Percentiles rank a stretch among this genome's conserved stretches.
Conservation (phyloP, 176 grass and related monocot species). For the Panicum miliaceum region DNA sequence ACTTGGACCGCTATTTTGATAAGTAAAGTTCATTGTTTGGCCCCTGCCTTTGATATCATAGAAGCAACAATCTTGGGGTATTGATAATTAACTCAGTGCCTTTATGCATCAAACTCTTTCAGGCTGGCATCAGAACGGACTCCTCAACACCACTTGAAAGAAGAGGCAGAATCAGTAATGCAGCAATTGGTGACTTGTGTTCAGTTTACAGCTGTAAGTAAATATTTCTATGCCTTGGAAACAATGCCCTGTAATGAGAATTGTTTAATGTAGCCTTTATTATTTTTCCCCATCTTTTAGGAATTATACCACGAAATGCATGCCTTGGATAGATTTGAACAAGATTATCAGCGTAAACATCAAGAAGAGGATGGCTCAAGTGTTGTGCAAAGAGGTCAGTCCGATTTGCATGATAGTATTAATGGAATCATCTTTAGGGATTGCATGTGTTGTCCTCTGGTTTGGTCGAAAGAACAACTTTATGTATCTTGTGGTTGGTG, state of each 20-base stretch:
- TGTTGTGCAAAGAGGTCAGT: constrained; percentile 78
- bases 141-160: constrained; percentile 73
- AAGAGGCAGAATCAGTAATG: constrained; percentile 85
- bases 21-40: constrained; percentile 64
- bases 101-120: constrained; percentile 34
- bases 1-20: constrained; percentile 93
- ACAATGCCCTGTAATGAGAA: background rate
- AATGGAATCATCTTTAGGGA: constrained; percentile 32
- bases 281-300: constrained; percentile 44
- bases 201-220: constrained; percentile 93
- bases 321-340: constrained; percentile 95
- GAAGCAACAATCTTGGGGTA: constrained; percentile 20
- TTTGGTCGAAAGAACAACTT: constrained; percentile 20
- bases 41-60: constrained; percentile 4
- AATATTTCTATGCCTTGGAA: constrained; percentile 31
- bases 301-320: constrained; percentile 99
- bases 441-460: background rate
- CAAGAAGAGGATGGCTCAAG: constrained; percentile 77
- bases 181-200: constrained; percentile 77
- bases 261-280: constrained; percentile 28
- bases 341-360: constrained; percentile 82
- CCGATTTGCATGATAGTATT: constrained; percentile 33
- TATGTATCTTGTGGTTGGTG: constrained; percentile 2
- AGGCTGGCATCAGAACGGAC: constrained; percentile 81
- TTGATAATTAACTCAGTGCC: constrained; percentile 6